A percentile compares a stretch with the other conserved stretches of the same genome.
phyloP scores from a whole-genome alignment of 306 rosid genomes.

The Lablab purpureus region DNA sequence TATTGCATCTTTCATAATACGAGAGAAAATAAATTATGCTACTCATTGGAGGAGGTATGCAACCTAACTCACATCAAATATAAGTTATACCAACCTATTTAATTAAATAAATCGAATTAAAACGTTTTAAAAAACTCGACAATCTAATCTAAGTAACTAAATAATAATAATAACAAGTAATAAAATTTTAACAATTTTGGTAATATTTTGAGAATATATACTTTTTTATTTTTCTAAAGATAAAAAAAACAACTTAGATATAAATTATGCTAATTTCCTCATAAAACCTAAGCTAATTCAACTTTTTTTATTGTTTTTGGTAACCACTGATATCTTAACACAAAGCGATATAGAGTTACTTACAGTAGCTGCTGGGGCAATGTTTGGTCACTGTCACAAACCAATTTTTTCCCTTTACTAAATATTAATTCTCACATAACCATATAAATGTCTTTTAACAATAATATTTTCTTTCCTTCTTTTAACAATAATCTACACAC shows the following conservation, averaged over 20 bases:
- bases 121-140: not conserved
- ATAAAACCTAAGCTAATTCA: no score
- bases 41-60: not conserved
- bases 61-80: not conserved
- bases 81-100: not conserved
- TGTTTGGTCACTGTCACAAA: not conserved
- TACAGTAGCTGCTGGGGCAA: not conserved
- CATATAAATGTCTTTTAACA: not conserved
- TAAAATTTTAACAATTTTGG: no score
- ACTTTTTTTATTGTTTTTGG: not conserved
- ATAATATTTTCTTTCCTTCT: no score
- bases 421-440: not conserved
- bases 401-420: not conserved
- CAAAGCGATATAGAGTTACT: not conserved
- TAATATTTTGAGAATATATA: not conserved
- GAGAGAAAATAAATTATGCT: not conserved
- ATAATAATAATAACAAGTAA: not conserved
- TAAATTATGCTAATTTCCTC: not conserved
- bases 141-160: not conserved
- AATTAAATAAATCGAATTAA: not conserved
- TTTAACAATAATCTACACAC: not conserved
- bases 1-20: not conserved
- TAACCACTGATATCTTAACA: not conserved
- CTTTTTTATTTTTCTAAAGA: not conserved
- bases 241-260: not conserved